Conservation (phyloP, 202 grass and related monocot genomes). For the Schoenoplectus tabernaemontani region DNA sequence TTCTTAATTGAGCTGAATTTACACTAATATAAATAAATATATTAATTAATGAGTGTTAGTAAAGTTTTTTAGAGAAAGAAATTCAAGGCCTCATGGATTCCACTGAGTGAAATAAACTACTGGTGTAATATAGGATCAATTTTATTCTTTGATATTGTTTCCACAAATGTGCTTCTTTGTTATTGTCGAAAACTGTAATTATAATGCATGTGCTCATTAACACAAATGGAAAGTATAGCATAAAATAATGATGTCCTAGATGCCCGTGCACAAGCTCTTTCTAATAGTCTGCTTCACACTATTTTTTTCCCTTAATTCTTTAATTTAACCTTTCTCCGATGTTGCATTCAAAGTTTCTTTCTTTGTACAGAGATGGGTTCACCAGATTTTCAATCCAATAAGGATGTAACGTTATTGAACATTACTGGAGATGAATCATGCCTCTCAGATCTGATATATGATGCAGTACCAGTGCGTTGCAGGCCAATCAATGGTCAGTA, state of each 20-base stretch:
- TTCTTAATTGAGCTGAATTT: not conserved
- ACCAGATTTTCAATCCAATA: not conserved
- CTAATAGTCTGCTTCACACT: too few relatives aligned
- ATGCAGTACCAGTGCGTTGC: constrained; percentile 19
- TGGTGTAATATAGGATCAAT: not conserved
- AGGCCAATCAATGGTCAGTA: not conserved
- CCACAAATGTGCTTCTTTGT: not conserved
- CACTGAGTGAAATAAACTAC: not conserved
- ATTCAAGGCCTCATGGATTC: not conserved
- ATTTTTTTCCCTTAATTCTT: not conserved
- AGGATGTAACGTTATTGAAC: not conserved
- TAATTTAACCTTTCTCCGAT: not conserved
- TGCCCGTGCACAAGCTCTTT: not conserved
- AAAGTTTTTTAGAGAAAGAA: not conserved
- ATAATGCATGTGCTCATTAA: not conserved
- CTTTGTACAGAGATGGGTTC: not conserved
- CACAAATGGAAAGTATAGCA: not conserved
- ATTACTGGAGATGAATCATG: constrained; percentile 2
- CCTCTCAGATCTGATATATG: constrained; percentile 8
- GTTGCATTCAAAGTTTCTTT: not conserved
- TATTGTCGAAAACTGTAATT: not conserved
- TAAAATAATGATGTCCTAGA: not conserved
- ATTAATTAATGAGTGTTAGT: not conserved
- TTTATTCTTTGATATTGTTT: not conserved
- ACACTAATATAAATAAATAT: not conserved